A percentile compares a stretch with the other conserved stretches of the same genome.
These are phyloP conservation scores for Austroboletus novae-zelandiae DNA, from an alignment of 1,284 basidiomycete species.

Conservation along the genomic window DNA sequence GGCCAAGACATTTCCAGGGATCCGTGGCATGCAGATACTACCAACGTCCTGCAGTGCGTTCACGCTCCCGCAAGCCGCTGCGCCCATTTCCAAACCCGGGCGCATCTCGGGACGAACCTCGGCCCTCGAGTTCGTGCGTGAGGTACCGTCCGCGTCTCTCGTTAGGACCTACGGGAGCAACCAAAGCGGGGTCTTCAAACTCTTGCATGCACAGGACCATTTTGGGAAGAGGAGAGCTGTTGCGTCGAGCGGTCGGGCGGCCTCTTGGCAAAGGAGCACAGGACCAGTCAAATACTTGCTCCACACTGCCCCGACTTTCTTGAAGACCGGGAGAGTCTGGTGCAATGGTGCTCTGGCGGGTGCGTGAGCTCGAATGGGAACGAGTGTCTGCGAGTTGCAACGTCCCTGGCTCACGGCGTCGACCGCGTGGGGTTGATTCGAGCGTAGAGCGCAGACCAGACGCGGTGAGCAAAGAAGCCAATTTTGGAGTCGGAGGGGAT, in stretches of 20 bases:
- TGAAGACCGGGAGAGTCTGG: constrained; percentile 24
- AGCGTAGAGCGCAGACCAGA: constrained; percentile 30
- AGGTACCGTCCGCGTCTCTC: constrained; percentile 46
- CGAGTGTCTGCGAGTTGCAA: constrained; percentile 39
- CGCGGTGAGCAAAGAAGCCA: constrained; percentile 34
- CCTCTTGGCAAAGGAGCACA: constrained; percentile 39
- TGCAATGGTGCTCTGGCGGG: constrained; percentile 17
- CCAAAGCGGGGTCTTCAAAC: constrained; percentile 34
- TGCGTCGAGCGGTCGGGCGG: constrained; percentile 45
- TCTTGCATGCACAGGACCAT: constrained; percentile 36
- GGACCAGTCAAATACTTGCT: constrained; percentile 39
- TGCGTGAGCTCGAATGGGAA: constrained; percentile 29
- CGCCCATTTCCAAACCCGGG: constrained; percentile 57
- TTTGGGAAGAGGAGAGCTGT: constrained; percentile 51
- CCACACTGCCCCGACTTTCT: constrained; percentile 34
- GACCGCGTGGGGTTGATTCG: constrained; percentile 49
- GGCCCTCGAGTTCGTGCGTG: constrained; percentile 46
- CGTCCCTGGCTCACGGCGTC: constrained; percentile 40
- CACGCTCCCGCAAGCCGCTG: constrained; percentile 54
- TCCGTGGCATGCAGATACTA: constrained; percentile 10
- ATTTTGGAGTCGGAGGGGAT: constrained; percentile 58
- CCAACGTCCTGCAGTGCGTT: constrained; percentile 37
- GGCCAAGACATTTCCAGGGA: neutral
- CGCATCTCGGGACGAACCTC: constrained; percentile 38
- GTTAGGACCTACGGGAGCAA: constrained; percentile 18